Evolutionary conservation across 2,329 filamentous ascomycete species (phyloP), one percentile per base, ranked within the genome.

Genomic region (Dichotomopilus funicola): DNA sequence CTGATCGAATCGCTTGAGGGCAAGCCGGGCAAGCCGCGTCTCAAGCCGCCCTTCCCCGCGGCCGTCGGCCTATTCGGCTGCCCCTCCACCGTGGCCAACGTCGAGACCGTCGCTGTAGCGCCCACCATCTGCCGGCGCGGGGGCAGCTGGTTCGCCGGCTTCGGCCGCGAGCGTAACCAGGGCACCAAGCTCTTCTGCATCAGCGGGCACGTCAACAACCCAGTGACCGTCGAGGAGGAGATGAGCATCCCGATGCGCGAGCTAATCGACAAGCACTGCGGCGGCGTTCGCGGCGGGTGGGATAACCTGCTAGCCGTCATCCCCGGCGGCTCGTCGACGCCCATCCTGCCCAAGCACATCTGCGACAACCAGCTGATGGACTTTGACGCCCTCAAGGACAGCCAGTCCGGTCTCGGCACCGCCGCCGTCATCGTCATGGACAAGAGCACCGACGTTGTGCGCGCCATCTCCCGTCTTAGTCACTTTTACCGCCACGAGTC

Each of bases 371-470:
- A 97, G 73, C 75, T 99, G 54, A 99, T 99, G 94, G 94, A 99
- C 76, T 99, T 97, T 69, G 94, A 99, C 71, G 91, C 89, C 8
- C 83, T 99, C 65, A 99, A 99, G 82, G 94, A 99, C 74, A 91
- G 86, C 65, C 94, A 97, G 76, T 95, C 91, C 59, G 94, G 94
- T 82, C 86, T 99, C 11, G 94, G 94, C 65, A 99, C 94, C 6
- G 94, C 94, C 4, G 94, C 94, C 56, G 92, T 99, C 64, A 96
- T 99, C 68, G 94, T 99, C 72, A 96, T 99, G 89, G 94, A 99
- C 77, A 95, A 97, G 81, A 92, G 87, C 68, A 89, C 94, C 62
- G 94, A 99, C 71, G 88, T 99, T 51, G 91, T 99, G 64, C 88
- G 92, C 62, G 89, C 90, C 69, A 97, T 99, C 70, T 86, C 89